Percentiles rank a stretch among this genome's conserved stretches.
Conservation (phyloP, 2,329 filamentous ascomycete species). For the Remersonia thermophila region DNA sequence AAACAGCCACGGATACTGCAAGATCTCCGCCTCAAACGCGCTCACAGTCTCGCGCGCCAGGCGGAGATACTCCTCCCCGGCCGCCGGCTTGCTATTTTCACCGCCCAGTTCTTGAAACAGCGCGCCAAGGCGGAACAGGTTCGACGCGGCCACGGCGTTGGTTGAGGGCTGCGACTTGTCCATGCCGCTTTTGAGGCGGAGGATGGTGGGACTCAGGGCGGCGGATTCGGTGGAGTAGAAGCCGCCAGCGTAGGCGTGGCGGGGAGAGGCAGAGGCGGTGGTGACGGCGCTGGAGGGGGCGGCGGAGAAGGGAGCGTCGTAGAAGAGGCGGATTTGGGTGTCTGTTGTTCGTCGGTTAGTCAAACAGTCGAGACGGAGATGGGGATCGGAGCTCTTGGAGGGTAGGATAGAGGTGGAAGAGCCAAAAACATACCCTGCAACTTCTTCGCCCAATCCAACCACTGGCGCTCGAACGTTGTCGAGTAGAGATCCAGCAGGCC, state of each 20-base stretch:
- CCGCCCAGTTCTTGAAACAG: constrained; percentile 38
- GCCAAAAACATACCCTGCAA: constrained; percentile 59
- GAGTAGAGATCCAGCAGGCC: constrained; percentile 78
- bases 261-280: constrained; percentile 21
- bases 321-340: constrained; percentile 65
- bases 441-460: constrained; percentile 68
- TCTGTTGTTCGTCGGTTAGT: constrained; percentile 29
- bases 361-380: no score
- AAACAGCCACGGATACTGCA: constrained; percentile 90
- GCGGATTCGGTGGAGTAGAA: constrained; percentile 60
- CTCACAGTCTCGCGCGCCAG: constrained; percentile 63
- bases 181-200: constrained; percentile 90
- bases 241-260: constrained; percentile 37
- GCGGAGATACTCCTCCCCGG: constrained; percentile 49
- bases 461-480: constrained; percentile 61
- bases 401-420: not conserved
- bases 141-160: constrained; percentile 76
- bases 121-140: constrained; percentile 68
- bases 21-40: constrained; percentile 81
- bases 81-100: no score
- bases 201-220: constrained; percentile 53
- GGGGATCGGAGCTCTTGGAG: not conserved
- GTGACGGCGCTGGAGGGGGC: constrained; percentile 17
- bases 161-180: constrained; percentile 83
- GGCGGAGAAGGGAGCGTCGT: constrained; percentile 45